Evolutionary conservation across 83 land plant genomes (phyloP).

Genomic region (Picea abies): DNA sequence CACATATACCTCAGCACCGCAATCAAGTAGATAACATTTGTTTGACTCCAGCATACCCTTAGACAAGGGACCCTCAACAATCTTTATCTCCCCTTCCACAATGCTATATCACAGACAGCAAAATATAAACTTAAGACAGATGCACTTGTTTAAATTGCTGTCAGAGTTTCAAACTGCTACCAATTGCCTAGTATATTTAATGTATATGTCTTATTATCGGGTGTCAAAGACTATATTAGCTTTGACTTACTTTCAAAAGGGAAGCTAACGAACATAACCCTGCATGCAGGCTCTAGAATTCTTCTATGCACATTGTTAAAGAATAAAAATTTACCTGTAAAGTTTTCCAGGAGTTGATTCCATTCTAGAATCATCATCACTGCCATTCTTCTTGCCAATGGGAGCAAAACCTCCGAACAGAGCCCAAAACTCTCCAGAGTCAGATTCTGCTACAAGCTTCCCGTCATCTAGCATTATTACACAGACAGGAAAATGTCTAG

Average conservation of each 20-base stretch:
- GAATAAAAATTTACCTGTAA: conserved; percentile 52
- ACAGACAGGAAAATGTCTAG: no score
- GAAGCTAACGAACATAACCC: no score
- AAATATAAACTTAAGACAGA: conserved; percentile 1
- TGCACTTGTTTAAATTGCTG: no score
- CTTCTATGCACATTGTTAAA: no score
- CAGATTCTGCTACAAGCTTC: conserved; percentile 81
- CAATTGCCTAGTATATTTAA: no score
- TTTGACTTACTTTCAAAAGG: no score
- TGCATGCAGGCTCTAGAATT: no score
- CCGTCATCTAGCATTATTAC: conserved; percentile 76
- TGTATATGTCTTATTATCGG: no score
- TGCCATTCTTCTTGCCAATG: conserved; percentile 65
- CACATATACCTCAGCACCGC: conserved; percentile 86
- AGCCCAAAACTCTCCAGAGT: conserved; percentile 96
- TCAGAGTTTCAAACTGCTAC: no score
- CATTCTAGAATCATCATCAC: conserved; percentile 62
- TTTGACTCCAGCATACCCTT: conserved; percentile 79
- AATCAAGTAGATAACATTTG: conserved; percentile 87
- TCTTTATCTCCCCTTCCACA: conserved; percentile 48
- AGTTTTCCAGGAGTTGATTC: conserved; percentile 64
- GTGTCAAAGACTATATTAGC: no score
- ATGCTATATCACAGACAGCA: conserved; percentile 51
- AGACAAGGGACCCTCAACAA: conserved; percentile 57
- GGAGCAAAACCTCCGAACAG: conserved; percentile 99